Percentiles rank a stretch among this genome's conserved stretches.
Conservation (phyloP, 345 rosid genomes). For the Pseudoturritis turrita region DNA sequence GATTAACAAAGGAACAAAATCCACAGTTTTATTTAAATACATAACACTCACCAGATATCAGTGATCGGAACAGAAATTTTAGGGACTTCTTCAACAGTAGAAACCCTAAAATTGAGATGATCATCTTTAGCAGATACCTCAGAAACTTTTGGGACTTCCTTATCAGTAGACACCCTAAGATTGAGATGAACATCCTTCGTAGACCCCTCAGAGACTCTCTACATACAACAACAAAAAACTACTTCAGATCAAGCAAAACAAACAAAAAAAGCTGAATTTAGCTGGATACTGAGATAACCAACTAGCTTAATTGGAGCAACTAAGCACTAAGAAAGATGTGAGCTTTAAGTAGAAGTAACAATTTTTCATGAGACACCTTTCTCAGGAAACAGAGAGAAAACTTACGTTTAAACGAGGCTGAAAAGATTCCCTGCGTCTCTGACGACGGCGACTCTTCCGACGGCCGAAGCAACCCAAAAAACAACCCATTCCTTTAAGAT, state of each 20-base stretch:
- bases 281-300: neutral
- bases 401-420: conserved; percentile 53
- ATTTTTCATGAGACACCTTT: neutral
- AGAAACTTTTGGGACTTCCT: neutral
- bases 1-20: neutral
- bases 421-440: conserved; percentile 44
- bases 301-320: neutral
- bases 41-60: conserved; percentile 35
- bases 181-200: neutral
- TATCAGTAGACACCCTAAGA: neutral
- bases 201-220: conserved; percentile 25
- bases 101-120: neutral
- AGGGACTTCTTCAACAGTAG: neutral
- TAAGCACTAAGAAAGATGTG: neutral
- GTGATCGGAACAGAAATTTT: conserved; percentile 14
- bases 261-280: neutral
- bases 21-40: neutral
- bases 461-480: conserved; percentile 84
- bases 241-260: neutral
- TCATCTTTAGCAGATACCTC: neutral
- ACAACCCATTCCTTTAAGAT: conserved; percentile 61
- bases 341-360: neutral
- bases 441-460: conserved; percentile 54
- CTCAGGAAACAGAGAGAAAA: neutral
- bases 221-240: neutral